Base-by-base conservation (phyloP, 2,329 filamentous ascomycete species). In the Lasiodiplodia hormozganensis region DNA sequence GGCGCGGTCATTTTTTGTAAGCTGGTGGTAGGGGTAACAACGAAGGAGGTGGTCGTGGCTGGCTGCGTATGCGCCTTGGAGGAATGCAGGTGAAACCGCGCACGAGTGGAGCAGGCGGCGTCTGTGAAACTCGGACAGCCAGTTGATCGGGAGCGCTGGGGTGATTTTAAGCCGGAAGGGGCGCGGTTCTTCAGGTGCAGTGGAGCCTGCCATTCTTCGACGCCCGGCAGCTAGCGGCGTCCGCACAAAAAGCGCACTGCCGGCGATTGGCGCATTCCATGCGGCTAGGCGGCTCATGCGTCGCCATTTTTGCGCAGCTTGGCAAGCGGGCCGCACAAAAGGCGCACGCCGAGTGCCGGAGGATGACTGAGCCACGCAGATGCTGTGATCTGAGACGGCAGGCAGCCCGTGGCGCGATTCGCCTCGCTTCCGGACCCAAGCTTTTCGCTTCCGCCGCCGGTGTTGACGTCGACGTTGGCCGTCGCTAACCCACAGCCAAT, bases 1-100 rank as follows among this genome's bases (percentile, higher is more conserved):
- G 54, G 68, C 70, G 68, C 58, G 34, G 65, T 60, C 60, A 64
- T 64, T 52, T 64, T 64, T 38, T 43, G 23, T 25, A 6, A 36
- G 25, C 14, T 54, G 14, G 56, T 71, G 70, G 70, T 71, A 70
- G 40, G 69, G 60, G 72, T 70, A 71, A 68, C 68, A 68, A 67
- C 58, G 69, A 69, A 66, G 68, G 56, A 38, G 53, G 53, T 16
- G 38, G 28, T 36, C 53, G 56, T 52, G 18, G 54, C 14, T 21
- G 25, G 47, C 23, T 62, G 65, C 36, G 53, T 68, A 60, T 18
- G 54, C 36, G 21, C 31, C 8, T 4, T 5, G 38, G 47, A 64
- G 60, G 60, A 64, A 64, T 64, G 60, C 21, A 64, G 28, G 47
- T 64, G 60, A 64, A 64, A 64, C 60, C 34, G 60, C 25, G 16